These are phyloP conservation scores for Quercus agrifolia DNA, from an alignment of 306 rosid genomes.

Conservation along the genomic window DNA sequence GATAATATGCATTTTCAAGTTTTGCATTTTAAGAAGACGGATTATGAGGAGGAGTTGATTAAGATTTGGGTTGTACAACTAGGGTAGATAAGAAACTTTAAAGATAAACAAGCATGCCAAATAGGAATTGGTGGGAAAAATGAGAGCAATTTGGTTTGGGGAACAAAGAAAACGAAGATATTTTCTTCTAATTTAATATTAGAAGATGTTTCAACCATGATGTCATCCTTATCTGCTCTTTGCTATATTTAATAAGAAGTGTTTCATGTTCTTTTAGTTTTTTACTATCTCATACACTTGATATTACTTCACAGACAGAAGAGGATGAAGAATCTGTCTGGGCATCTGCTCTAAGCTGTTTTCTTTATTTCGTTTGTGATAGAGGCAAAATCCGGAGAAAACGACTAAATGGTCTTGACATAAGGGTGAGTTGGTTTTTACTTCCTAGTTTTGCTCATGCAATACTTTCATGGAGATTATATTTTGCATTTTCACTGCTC, in stretches of 20 bases:
- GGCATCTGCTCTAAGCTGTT: constrained; percentile 99
- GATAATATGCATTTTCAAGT: background rate
- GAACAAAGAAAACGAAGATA: background rate
- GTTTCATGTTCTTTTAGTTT: constrained; percentile 2
- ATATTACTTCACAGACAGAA: constrained; percentile 54
- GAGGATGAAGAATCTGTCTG: constrained; percentile 94
- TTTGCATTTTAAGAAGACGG: background rate
- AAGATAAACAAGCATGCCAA: background rate
- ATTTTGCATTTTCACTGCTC: background rate
- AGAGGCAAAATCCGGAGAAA: constrained; percentile 87
- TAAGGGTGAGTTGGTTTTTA: constrained; percentile 69
- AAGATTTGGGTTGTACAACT: background rate
- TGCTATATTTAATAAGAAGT: constrained; percentile 1
- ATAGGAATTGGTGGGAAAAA: background rate
- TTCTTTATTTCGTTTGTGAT: constrained; percentile 95
- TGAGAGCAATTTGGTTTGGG: background rate
- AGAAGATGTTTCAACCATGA: background rate
- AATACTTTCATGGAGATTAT: constrained; percentile 11
- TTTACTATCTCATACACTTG: constrained; percentile 9
- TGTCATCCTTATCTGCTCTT: background rate
- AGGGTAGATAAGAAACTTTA: background rate
- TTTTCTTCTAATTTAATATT: background rate
- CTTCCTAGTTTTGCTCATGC: constrained; percentile 5
- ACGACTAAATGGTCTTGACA: constrained; percentile 83
- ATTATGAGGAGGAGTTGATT: background rate